These are phyloP conservation scores for Testicularia cyperi DNA, from an alignment of 1,284 basidiomycete genomes.

Conservation along the genomic window DNA sequence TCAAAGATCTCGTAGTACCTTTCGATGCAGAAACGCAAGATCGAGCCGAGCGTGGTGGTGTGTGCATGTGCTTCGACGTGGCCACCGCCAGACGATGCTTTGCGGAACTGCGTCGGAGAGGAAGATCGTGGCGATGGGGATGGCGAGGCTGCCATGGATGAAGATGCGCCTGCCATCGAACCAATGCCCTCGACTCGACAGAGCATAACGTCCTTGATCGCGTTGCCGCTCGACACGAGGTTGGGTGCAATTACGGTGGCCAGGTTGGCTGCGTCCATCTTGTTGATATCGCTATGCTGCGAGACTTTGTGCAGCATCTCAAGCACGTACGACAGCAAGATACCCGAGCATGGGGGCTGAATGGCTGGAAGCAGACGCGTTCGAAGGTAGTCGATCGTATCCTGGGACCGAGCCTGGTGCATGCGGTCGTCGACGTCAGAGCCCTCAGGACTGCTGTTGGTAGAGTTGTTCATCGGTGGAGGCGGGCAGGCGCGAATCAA, in stretches of 20 bases:
- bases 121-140: not conserved
- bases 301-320: constrained; percentile 77
- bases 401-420: constrained; percentile 62
- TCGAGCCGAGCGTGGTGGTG: constrained; percentile 70
- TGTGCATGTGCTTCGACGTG: constrained; percentile 15
- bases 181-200: constrained; percentile 71
- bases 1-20: constrained; percentile 82
- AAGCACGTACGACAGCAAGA: constrained; percentile 71
- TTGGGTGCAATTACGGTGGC: constrained; percentile 77
- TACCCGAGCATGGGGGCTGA: constrained; percentile 69
- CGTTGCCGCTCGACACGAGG: constrained; percentile 61
- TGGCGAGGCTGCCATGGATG: not conserved
- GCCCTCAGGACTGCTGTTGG: no score
- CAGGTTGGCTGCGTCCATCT: constrained; percentile 80
- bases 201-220: constrained; percentile 42
- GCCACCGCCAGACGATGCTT: constrained; percentile 7
- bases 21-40: constrained; percentile 76
- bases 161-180: constrained; percentile 66
- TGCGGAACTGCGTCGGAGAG: constrained; percentile 2
- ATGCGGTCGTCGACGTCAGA: not conserved
- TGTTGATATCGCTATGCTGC: constrained; percentile 68
- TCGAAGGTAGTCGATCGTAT: constrained; percentile 59
- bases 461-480: constrained; percentile 3
- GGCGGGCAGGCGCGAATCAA: constrained; percentile 70
- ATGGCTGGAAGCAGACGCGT: constrained; percentile 66